Base-by-base conservation (phyloP, 352 stramenopile genomes). In the Pythium brachiatum region DNA sequence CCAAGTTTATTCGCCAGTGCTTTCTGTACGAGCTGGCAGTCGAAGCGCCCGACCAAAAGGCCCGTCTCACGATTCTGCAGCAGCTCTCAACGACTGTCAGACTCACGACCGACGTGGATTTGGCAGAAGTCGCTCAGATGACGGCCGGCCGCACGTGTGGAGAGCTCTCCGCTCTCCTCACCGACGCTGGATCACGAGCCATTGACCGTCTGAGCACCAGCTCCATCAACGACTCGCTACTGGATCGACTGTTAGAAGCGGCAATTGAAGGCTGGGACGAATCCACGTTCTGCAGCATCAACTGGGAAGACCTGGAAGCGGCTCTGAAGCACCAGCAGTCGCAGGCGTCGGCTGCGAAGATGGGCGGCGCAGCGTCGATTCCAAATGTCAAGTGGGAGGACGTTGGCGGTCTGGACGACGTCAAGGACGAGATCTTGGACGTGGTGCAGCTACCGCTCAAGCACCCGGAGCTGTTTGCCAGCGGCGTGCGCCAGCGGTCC, bases 321-420 rank as follows among this genome's bases (percentile, higher is more conserved):
- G 74, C 84, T 13, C 74, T 86, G n/a, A 74, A 90, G 53, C 76
- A 72, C 27, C 83, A 90, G 54, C 78, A 90, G 62, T 76, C 82
- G 15, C 80, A 83, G 44, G 81, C 78, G 13, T 92, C 83, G 7
- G 75, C 79, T 2, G 75, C 79, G 6, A 88, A 83, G 41, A 78
- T 87, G 32, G 76, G 83, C 34, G 86, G 81, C 32, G 76, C 76
- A 3, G 68, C 64, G 2, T 87, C 78, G 4, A 95, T 95, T 62
- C 97, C 98, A 9, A 97, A 99, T 66, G 92, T 99, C 15, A 98
- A 95, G 54, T 99, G 97, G 97, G 89, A 93, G 51, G 97, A 99
- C 71, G 97, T 99, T 55, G 98, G 97, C 63, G 98, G 97, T 44
- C 76, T 99, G 13, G 97, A 99, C 72, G 92, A 99, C 31, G 97